Evolutionary conservation across 169 alveolate species (phyloP), one percentile per base, ranked within the genome.

Genomic region (Fabrea salina): DNA sequence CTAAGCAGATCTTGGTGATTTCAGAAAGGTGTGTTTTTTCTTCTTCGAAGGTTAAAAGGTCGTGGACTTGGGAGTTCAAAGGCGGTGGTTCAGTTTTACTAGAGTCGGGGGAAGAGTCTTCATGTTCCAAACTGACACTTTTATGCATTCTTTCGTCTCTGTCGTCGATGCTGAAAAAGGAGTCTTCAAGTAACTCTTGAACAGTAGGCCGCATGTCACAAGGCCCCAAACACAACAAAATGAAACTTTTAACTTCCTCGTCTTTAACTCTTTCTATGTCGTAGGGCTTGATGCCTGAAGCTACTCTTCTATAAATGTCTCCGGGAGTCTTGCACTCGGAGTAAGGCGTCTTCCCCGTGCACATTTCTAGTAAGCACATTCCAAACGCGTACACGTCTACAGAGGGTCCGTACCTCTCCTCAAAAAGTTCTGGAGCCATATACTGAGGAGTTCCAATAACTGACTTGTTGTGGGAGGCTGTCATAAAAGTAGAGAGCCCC

Each of bases 361-460:
- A 83, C 94, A 93, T 91, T 88, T 93, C 97, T 16, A 93, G 86
- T 41, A 93, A 49, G 33, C 95, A 85, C 93, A 93, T 91, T 13
- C 97, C 97, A 64, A 93, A 93, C 33, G 95, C 91, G 83, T 93
- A 93, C 6, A 93, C 91, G 85, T 93, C 97, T 1, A 35, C 25
- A 2, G n/a, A 22, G 11, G 25, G 16, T 19, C 40, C 35, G 27
- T 19, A 56, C 27, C 67, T 56, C 27, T 25, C 67, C 27, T 56
- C 67, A 25, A 56, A 56, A 11, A 25, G 25, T 25, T 56, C 67
- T 22, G 67, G 67, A 1, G 97, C 94, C 91, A 93, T 91, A 79
- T 88, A 93, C 83, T 89, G 96, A 37, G 95, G 95, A 27, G 96
- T 93, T 25, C 97, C 97, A 30, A 91, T 70, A 33, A 93, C 91